Percentiles rank a stretch among this genome's conserved stretches.
Evolutionary conservation across 495 filamentous ascomycete genomes (phyloP).

Genomic region (Cairneyella variabilis): DNA sequence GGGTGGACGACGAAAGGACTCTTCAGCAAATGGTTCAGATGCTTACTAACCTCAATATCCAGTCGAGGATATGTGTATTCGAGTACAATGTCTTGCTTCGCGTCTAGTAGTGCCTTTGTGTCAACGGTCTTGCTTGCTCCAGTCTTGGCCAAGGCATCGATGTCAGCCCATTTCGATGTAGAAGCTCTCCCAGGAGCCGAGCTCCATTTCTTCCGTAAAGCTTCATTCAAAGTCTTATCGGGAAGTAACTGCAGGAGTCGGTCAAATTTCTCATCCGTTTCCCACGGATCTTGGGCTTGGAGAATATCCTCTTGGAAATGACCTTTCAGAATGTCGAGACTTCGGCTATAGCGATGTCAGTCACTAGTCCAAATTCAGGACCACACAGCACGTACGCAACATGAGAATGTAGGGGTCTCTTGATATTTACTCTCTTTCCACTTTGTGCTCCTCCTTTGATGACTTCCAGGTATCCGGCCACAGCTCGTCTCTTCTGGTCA

Average conservation of each 20-base stretch:
- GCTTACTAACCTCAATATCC: constrained; percentile 94
- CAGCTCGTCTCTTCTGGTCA: constrained; percentile 74
- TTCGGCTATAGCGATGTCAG: constrained; percentile 50
- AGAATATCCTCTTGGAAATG: constrained; percentile 82
- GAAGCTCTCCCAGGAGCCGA: constrained; percentile 72
- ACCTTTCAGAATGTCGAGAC: constrained; percentile 66
- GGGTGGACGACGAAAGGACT: constrained; percentile 95
- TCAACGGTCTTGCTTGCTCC: constrained; percentile 64
- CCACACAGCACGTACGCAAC: constrained; percentile 48
- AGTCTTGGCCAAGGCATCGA: constrained; percentile 75
- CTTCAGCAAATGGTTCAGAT: constrained; percentile 95
- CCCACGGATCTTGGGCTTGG: constrained; percentile 82
- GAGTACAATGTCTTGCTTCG: constrained; percentile 89
- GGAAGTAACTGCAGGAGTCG: constrained; percentile 76
- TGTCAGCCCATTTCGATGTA: constrained; percentile 85
- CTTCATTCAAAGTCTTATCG: constrained; percentile 66
- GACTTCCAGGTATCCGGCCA: constrained; percentile 85
- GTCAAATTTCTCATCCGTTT: constrained; percentile 58
- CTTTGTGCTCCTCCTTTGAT: constrained; percentile 77
- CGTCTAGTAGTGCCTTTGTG: constrained; percentile 65
- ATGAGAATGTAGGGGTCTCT: constrained; percentile 87
- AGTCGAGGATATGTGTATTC: constrained; percentile 98
- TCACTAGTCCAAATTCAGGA: neutral
- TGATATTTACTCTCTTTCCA: constrained; percentile 83
- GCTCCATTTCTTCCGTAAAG: constrained; percentile 86